Conservation (phyloP, 2,329 filamentous ascomycete genomes). For the Pyrenophora teres region DNA sequence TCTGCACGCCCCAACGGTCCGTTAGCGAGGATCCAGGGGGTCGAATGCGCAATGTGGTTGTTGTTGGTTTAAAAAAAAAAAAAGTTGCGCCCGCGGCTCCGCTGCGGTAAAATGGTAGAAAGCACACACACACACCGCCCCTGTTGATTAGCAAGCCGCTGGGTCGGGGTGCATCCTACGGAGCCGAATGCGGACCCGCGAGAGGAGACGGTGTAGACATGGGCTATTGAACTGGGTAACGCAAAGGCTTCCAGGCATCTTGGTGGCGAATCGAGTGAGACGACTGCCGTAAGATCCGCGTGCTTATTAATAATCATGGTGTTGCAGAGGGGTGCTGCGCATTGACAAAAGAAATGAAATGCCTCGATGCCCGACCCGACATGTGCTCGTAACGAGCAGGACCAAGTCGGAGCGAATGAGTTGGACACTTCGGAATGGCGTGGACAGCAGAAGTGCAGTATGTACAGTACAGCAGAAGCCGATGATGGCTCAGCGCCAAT, state of each 20-base stretch:
- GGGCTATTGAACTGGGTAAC: slow-evolving; percentile 3
- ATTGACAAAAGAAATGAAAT: slow-evolving; percentile 21
- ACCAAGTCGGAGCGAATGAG: no score
- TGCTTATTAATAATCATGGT: slow-evolving; percentile 23
- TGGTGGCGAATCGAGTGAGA: slow-evolving; percentile 12
- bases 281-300: slow-evolving; percentile 14
- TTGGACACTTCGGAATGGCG: no score
- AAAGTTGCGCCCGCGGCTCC: slow-evolving; percentile 6
- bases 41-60: background rate
- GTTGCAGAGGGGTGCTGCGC: slow-evolving; percentile 15
- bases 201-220: slow-evolving; percentile 6
- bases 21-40: slow-evolving; percentile 11
- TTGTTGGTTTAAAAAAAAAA: slow-evolving; percentile 9
- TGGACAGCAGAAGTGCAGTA: no score
- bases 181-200: slow-evolving; percentile 13
- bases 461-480: no score
- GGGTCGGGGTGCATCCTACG: slow-evolving; percentile 6
- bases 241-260: slow-evolving; percentile 1
- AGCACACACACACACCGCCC: slow-evolving; percentile 6
- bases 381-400: slow-evolving; percentile 9
- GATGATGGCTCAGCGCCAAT: no score
- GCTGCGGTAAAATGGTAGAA: slow-evolving; percentile 1
- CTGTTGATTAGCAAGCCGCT: slow-evolving; percentile 6
- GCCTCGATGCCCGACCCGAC: slow-evolving; percentile 21
- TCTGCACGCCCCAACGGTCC: slow-evolving; percentile 14